These are phyloP conservation scores for Vitis cinerea DNA, from an alignment of 164 flowering plant species.

Conservation along the genomic window DNA sequence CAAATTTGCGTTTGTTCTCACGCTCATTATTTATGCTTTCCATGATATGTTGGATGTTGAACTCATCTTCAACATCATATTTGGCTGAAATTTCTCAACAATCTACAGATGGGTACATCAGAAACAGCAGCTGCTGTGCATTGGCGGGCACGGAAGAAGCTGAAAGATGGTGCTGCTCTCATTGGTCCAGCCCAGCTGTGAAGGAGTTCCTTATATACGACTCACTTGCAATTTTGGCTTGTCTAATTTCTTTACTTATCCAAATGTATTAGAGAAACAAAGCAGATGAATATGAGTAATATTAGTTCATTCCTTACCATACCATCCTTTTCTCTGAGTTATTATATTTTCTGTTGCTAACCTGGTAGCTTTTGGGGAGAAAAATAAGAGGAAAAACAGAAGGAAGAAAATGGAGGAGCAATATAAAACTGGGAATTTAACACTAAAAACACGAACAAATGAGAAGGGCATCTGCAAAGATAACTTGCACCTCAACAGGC, in stretches of 20 bases:
- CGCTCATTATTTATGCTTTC: background rate
- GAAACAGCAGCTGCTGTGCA: constrained; percentile 63
- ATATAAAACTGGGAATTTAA: background rate
- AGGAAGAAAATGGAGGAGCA: no score
- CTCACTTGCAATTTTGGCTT: constrained; percentile 29
- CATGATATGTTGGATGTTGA: background rate
- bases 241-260: background rate
- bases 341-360: background rate
- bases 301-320: background rate
- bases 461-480: background rate
- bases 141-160: constrained; percentile 78
- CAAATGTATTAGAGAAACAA: background rate
- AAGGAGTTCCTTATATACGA: background rate
- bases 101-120: constrained; percentile 73
- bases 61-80: background rate
- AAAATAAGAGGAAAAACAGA: no score
- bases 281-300: background rate
- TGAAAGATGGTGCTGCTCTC: constrained; percentile 41
- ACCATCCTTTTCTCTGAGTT: no score
- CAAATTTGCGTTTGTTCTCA: background rate
- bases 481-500: background rate
- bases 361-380: no score
- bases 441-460: no score
- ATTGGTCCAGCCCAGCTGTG: constrained; percentile 20
- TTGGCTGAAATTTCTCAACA: background rate